Evolutionary conservation across 345 rosid genomes (phyloP), one percentile per base, ranked within the genome.

Genomic region (Microcos paniculata): DNA sequence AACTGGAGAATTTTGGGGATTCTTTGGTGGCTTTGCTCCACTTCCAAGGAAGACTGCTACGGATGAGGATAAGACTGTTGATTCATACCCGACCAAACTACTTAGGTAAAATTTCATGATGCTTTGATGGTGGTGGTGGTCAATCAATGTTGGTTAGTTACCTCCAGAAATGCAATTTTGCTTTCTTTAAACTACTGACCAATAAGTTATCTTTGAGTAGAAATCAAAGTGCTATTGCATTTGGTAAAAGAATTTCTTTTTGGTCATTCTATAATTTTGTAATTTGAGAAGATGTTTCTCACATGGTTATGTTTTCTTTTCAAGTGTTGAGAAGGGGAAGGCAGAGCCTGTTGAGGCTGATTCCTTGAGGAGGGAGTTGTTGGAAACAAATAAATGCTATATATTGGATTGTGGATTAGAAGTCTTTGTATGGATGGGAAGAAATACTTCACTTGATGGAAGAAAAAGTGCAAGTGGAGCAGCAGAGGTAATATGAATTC

Each of bases 11-110:
- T 96, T 96, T 85, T 96, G 98, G 99, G 93, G 85, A 45, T 79
- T 92, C 55, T 96, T 96, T 82, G 99, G 99, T 80, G 99, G 99
- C 23, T 96, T 91, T 89, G 99, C 99, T 88, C 99, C 99, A 70
- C 97, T 96, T 79, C 91, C 97, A 42, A 88, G 94, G 84, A 94
- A 91, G 89, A 85, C 84, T 51, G 83, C 85, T 14, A 62, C 57
- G 78, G 88, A 72, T 61, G 94, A 90, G 77, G 90, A 92, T 71
- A 85, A 70, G 71, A 55, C 78, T 28, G 55, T 75, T 52, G 90
- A 72, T 71, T 82, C 89, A 78, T 72, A 80, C 46, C 43, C 85
- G 71, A 79, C 90, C 62, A 91, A 91, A 84, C 83, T 96, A 70
- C 85, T 87, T 35, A 57, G 97, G 99, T 90, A 88, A 58, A 24